Base-by-base conservation (phyloP, 352 stramenopile species). In the Plasmopara muralis region DNA sequence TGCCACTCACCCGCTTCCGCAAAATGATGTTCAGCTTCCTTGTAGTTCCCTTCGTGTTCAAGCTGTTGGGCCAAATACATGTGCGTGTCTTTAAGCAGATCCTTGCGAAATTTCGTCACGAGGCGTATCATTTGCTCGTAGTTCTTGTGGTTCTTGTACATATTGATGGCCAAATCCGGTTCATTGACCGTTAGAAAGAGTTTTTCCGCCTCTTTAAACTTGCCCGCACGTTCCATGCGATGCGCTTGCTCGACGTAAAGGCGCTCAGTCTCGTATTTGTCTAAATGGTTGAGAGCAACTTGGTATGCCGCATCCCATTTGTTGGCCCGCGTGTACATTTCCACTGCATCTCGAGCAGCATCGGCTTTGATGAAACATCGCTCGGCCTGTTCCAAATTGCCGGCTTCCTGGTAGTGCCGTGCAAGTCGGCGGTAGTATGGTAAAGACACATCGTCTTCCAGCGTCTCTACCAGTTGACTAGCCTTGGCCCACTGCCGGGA, bases 91-190 rank as follows among this genome's bases (percentile, higher is more conserved):
- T 97, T 97, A 47, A 98, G 81, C 38, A 97, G 61, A 57, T 97
- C 86, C 59, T 93, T 91, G 55, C 87, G 85, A 62, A 97, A 93
- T 56, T 94, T 91, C n/a, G 79, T 85, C 38, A 98, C 93, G 6
- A 98, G 66, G 2, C 87, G 82, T 44, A 98, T 91, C 91, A 98
- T 97, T 60, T 96, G 85, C 61, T 98, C 91, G 64, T 96, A 98
- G 54, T 96, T 90, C 49, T 92, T 88, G 56, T 96, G 81, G 67
- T 96, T 96, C 72, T 98, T 97, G 84, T 98, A 98, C 90, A 98
- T 98, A 60, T 94, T 93, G 68, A 98, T 98, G 31, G 93, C 93
- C 15, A 95, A 54, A 55, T 98, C 86, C 5, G 84, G 79, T 43
- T 97, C 87, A 58, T 97, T 95, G 28, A 97, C 89, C 0, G 83